Percentiles rank a stretch among this genome's conserved stretches.
Conservation (phyloP, 495 filamentous ascomycete species). For the Penicillium chermesinum region DNA sequence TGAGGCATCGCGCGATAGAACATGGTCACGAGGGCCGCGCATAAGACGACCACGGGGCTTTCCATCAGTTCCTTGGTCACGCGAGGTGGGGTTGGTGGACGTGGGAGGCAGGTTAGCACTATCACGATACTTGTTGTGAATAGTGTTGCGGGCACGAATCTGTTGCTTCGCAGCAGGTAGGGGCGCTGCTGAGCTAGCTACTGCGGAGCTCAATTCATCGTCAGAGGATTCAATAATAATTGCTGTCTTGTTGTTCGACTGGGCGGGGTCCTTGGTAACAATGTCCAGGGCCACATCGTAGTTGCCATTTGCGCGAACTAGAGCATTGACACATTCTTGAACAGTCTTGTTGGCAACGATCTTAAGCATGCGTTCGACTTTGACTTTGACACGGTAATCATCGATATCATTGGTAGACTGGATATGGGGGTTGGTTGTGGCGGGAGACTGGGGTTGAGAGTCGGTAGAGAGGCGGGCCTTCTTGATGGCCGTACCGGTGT, state of each 20-base stretch:
- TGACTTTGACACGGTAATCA: slow-evolving; percentile 46
- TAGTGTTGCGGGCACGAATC: slow-evolving; percentile 54
- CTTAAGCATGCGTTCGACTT: slow-evolving; percentile 51
- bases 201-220: slow-evolving; percentile 34
- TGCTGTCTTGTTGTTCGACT: background rate
- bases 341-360: slow-evolving; percentile 51
- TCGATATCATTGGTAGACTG: slow-evolving; percentile 52
- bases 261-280: slow-evolving; percentile 29
- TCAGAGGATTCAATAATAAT: slow-evolving; percentile 30
- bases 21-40: slow-evolving; percentile 32
- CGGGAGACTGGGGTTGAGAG: slow-evolving; percentile 51
- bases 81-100: no score
- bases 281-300: slow-evolving; percentile 55
- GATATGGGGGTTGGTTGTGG: slow-evolving; percentile 28
- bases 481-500: slow-evolving; percentile 36
- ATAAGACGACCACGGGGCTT: slow-evolving; percentile 39
- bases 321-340: slow-evolving; percentile 45
- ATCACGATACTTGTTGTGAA: slow-evolving; percentile 57
- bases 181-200: slow-evolving; percentile 2
- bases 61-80: slow-evolving; percentile 17
- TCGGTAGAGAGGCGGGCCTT: slow-evolving; percentile 47
- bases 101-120: slow-evolving; percentile 33
- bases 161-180: slow-evolving; percentile 46
- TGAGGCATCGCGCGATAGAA: no score
- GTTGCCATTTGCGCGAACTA: slow-evolving; percentile 49